phyloP scores from a whole-genome alignment of 352 stramenopile species.

The Phytopythium litorale region DNA sequence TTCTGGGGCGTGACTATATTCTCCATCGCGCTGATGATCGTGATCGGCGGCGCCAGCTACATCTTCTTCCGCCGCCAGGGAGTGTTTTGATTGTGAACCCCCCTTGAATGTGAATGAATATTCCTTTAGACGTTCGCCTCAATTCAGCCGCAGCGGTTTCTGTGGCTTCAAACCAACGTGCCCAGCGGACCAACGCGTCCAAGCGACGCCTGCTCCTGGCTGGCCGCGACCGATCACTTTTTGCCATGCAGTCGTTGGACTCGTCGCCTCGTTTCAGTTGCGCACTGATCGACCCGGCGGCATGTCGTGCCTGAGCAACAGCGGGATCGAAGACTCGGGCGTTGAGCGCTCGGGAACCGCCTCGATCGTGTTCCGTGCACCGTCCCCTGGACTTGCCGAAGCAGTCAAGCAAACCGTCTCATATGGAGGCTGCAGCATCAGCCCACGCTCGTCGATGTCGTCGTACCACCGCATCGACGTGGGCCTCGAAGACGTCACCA shows the following conservation, averaged over 20 bases:
- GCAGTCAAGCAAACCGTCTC: conserved; percentile 24
- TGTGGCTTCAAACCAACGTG: too few species aligned
- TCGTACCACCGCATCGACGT: conserved; percentile 44
- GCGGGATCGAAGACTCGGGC: not conserved
- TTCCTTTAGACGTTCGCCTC: not conserved
- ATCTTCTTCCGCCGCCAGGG: conserved; percentile 19
- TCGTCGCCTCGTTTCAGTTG: not conserved
- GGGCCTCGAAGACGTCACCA: conserved; percentile 15
- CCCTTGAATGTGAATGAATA: not conserved
- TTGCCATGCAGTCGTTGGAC: not conserved
- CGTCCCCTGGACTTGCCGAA: conserved; percentile 12
- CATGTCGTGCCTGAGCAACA: conserved; percentile 6
- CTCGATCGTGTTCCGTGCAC: not conserved
- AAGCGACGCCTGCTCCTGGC: not conserved
- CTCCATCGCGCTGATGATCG: conserved; percentile 27
- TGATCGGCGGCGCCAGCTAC: conserved; percentile 17
- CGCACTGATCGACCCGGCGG: not conserved
- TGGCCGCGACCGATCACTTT: not conserved
- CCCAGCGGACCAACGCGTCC: not conserved
- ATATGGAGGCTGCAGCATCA: conserved; percentile 20
- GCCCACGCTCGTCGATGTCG: conserved; percentile 10
- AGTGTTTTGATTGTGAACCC: conserved; percentile 20
- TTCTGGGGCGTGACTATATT: conserved; percentile 35
- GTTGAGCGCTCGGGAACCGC: not conserved
- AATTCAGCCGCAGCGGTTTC: not conserved